phyloP scores from a whole-genome alignment of 2,329 filamentous ascomycete species.

The Zasmidium cellare region DNA sequence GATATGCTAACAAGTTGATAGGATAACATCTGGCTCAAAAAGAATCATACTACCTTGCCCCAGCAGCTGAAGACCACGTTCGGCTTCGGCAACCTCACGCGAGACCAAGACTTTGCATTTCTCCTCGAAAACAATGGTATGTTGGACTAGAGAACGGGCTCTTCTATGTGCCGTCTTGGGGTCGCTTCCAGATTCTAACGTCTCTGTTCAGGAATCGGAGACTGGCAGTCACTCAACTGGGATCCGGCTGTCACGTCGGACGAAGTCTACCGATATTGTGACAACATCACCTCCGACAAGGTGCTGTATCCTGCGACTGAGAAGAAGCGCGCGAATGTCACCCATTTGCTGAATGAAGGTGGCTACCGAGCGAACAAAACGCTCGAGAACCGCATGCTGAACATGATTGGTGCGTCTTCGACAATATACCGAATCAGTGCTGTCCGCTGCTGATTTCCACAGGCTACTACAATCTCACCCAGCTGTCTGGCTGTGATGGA shows the following conservation, averaged over 20 bases:
- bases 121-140: constrained; percentile 35
- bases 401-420: constrained; percentile 47
- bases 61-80: constrained; percentile 55
- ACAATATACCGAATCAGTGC: too few relatives aligned
- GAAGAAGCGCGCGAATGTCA: constrained; percentile 40
- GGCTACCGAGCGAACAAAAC: constrained; percentile 46
- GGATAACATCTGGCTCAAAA: constrained; percentile 57
- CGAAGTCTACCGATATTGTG: constrained; percentile 56
- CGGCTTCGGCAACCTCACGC: constrained; percentile 50
- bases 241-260: constrained; percentile 55
- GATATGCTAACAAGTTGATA: too few relatives aligned
- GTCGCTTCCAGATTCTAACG: not conserved
- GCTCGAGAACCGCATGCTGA: constrained; percentile 55
- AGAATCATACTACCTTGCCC: constrained; percentile 44
- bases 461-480: constrained; percentile 51
- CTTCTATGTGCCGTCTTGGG: not conserved
- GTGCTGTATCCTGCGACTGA: constrained; percentile 46
- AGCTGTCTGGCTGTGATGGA: constrained; percentile 41
- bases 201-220: constrained; percentile 39
- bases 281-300: constrained; percentile 52
- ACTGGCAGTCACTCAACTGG: constrained; percentile 61
- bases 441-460: too few relatives aligned
- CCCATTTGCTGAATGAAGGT: constrained; percentile 48
- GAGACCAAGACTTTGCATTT: constrained; percentile 56
- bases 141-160: not conserved